phyloP scores from a whole-genome alignment of 345 rosid genomes.

The Camelina neglecta region DNA sequence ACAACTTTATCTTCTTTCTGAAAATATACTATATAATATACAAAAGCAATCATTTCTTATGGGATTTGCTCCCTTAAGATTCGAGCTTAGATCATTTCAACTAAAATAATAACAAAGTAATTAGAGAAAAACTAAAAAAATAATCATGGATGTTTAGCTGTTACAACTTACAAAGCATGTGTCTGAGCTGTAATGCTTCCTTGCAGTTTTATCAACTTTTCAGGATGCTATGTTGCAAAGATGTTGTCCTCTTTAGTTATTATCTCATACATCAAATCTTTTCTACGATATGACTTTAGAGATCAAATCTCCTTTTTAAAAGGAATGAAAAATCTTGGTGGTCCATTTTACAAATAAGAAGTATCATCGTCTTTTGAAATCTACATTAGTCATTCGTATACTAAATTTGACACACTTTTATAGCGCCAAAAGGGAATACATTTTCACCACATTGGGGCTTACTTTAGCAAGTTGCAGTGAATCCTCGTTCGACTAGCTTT shows the following conservation, averaged over 20 bases:
- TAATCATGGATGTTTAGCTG: constrained; percentile 28
- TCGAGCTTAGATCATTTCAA: constrained; percentile 38
- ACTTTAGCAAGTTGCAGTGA: background rate
- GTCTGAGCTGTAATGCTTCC: constrained; percentile 43
- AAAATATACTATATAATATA: constrained; percentile 2
- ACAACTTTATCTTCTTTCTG: constrained; percentile 33
- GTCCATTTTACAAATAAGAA: background rate
- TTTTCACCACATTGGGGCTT: background rate
- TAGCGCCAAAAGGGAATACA: background rate
- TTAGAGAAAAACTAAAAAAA: constrained; percentile 12
- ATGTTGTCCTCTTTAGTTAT: constrained; percentile 18
- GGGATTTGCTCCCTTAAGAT: constrained; percentile 42
- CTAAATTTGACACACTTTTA: background rate
- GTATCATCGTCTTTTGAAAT: no score
- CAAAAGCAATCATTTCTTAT: constrained; percentile 39
- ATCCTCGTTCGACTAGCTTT: background rate
- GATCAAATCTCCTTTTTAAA: constrained; percentile 11
- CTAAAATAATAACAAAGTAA: background rate
- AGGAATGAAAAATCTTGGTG: constrained; percentile 20
- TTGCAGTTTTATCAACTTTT: background rate
- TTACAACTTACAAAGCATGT: constrained; percentile 36
- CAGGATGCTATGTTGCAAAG: constrained; percentile 26
- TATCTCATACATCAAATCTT: constrained; percentile 1
- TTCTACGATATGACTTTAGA: background rate
- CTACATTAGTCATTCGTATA: background rate